These are phyloP conservation scores for Candida frijolesensis DNA, from an alignment of 1,139 yeast species.

Conservation along the genomic window DNA sequence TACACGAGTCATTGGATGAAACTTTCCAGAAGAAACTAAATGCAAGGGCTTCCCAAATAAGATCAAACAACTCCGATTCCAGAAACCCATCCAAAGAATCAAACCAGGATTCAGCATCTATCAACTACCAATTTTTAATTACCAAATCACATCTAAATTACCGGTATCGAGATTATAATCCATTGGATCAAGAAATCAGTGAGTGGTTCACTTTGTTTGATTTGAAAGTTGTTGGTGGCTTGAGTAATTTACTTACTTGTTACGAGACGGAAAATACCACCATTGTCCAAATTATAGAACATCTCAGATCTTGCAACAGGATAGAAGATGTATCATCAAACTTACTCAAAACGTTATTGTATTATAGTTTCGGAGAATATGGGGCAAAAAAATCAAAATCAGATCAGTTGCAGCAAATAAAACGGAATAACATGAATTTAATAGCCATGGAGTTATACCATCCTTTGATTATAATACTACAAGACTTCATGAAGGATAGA, in stretches of 20 bases:
- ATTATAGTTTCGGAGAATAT: conserved; percentile 48
- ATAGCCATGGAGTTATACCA: conserved; percentile 12
- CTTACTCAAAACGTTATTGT: conserved; percentile 22
- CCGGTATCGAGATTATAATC: conserved; percentile 41
- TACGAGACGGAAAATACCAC: conserved; percentile 11
- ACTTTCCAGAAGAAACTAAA: conserved; percentile 48
- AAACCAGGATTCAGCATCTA: conserved; percentile 2
- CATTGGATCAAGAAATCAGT: conserved; percentile 49
- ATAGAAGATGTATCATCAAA: conserved; percentile 2
- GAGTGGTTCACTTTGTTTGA: conserved; percentile 70
- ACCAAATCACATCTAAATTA: conserved; percentile 48
- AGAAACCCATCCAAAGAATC: conserved; percentile 16
- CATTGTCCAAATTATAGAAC: conserved; percentile 5
- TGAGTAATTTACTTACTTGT: conserved; percentile 18
- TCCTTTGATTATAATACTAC: conserved; percentile 18
- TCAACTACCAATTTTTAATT: conserved; percentile 31
- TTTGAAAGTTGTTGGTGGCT: conserved; percentile 32
- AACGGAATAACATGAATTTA: conserved; percentile 12
- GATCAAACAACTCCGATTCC: conserved; percentile 13
- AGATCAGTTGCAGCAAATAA: conserved; percentile 41
- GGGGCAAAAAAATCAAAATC: conserved; percentile 26
- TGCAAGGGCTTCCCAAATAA: conserved; percentile 46
- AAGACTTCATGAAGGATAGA: conserved; percentile 19
- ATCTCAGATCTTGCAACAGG: not conserved
- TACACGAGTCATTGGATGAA: conserved; percentile 40